Conservation (phyloP, 1,139 yeast genomes). For the Saccharomyces hybrid region DNA sequence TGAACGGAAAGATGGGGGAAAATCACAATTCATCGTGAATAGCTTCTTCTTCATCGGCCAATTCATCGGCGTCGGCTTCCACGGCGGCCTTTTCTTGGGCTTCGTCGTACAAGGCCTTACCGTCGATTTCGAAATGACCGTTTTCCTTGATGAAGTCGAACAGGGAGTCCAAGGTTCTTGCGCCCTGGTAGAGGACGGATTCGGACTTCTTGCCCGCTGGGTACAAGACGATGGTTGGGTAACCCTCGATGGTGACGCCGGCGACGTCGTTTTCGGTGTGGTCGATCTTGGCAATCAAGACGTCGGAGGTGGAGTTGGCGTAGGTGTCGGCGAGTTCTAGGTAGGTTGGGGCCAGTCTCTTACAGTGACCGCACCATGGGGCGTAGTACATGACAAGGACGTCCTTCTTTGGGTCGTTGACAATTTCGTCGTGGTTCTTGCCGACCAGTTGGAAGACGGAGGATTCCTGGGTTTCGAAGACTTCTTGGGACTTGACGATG, state of each 20-base stretch:
- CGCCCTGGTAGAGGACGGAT: slow-evolving; percentile 62
- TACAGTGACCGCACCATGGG: slow-evolving; percentile 99
- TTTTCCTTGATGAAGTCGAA: slow-evolving; percentile 59
- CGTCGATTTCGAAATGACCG: slow-evolving; percentile 57
- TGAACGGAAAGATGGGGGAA: neutral
- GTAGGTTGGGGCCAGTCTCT: slow-evolving; percentile 85
- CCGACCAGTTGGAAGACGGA: slow-evolving; percentile 79
- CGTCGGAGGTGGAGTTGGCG: slow-evolving; percentile 38
- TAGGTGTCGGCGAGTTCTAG: slow-evolving; percentile 75
- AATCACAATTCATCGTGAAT: slow-evolving; percentile 24
- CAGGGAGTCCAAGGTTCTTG: slow-evolving; percentile 69
- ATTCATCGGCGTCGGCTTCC: slow-evolving; percentile 15
- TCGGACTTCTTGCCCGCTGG: slow-evolving; percentile 79
- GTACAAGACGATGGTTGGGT: slow-evolving; percentile 86
- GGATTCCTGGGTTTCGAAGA: slow-evolving; percentile 72
- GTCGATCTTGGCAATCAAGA: slow-evolving; percentile 78
- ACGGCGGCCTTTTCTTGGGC: slow-evolving; percentile 32
- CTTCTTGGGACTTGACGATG: slow-evolving; percentile 73
- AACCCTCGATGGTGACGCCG: slow-evolving; percentile 72
- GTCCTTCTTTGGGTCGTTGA: slow-evolving; percentile 67
- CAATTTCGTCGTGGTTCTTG: slow-evolving; percentile 65
- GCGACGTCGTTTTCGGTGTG: slow-evolving; percentile 80
- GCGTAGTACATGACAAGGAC: slow-evolving; percentile 92
- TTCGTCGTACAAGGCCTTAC: slow-evolving; percentile 34
- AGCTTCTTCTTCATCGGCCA: slow-evolving; percentile 19